Base-by-base conservation (phyloP, 192 early-diverging fungal species). In the Helicostylum pulchrum region DNA sequence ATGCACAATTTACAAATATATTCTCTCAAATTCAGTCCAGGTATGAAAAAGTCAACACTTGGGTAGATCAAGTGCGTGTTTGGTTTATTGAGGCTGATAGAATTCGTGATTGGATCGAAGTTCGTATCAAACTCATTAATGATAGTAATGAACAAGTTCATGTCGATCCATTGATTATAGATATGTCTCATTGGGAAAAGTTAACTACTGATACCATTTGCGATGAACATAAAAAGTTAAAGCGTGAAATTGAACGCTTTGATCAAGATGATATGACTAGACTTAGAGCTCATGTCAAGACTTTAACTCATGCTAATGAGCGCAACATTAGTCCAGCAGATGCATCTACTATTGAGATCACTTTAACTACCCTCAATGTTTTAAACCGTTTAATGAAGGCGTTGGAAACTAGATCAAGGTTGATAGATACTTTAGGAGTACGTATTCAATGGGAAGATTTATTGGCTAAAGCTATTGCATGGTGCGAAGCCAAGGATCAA, bases 61-160 rank as follows among this genome's bases (percentile, higher is more conserved):
- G 70, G 61, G 61, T 71, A 1, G 69, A 76, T 39, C 70, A 60
- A 48, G 69, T 76, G 0, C 67, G 78, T 15, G 59, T 74, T 19
- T 80, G 78, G 78, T 77, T 80, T 57, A 66, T 46, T 21, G 72
- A 77, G 58, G 76, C 76, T 21, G 70, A 77, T 30, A 65, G 75
- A 23, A 77, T 80, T 30, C 65, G 70, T n/a, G 55, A 68, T 23
- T 80, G 78, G 78, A 74, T 80, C 21, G 73, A 74, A 2, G 50
- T 51, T 42, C 65, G 76, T 42, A 74, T 77, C 9, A 50, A 72
- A 2, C 61, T 68, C 14, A 53, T 80, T 20, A 44, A 72, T 30
- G 56, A 68, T 19, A 59, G 65, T 10, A 49, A 60, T 1, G 52
- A 65, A 42, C 42, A 61, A 15, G 55, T 52, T 7, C 59, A 53